A percentile compares a stretch with the other conserved stretches of the same genome.
Conservation (phyloP, 78 protist genomes). For the Speleostelium caveatum region DNA sequence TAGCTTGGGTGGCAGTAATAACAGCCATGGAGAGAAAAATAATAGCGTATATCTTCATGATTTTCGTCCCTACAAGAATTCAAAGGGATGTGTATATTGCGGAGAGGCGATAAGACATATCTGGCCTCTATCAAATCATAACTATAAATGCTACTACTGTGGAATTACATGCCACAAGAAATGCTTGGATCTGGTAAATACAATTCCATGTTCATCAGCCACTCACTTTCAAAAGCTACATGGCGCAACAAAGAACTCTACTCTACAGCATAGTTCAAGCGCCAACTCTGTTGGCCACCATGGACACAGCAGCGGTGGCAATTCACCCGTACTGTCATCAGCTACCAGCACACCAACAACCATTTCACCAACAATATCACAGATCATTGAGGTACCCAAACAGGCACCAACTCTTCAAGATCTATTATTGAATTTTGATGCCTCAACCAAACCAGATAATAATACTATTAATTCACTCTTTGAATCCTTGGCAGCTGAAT, state of each 20-base stretch:
- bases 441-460: conserved; percentile 35
- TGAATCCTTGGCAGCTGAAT: conserved; percentile 44
- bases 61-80: conserved; percentile 22
- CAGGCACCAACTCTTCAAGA: neutral
- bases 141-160: conserved; percentile 27
- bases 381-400: neutral
- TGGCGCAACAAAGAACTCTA: neutral
- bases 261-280: neutral
- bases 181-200: conserved; percentile 58
- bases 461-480: conserved; percentile 45
- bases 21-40: neutral
- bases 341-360: conserved; percentile 16
- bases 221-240: neutral
- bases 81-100: conserved; percentile 48
- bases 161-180: conserved; percentile 70
- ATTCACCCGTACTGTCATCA: neutral
- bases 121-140: neutral
- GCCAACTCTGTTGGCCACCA: neutral
- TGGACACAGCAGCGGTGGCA: neutral
- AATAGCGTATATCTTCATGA: conserved; percentile 5
- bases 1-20: neutral
- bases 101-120: conserved; percentile 19
- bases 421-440: neutral
- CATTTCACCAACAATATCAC: conserved; percentile 3
- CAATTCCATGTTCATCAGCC: conserved; percentile 37